Conservation (phyloP, 192 early-diverging fungal genomes). For the Podila verticillata region DNA sequence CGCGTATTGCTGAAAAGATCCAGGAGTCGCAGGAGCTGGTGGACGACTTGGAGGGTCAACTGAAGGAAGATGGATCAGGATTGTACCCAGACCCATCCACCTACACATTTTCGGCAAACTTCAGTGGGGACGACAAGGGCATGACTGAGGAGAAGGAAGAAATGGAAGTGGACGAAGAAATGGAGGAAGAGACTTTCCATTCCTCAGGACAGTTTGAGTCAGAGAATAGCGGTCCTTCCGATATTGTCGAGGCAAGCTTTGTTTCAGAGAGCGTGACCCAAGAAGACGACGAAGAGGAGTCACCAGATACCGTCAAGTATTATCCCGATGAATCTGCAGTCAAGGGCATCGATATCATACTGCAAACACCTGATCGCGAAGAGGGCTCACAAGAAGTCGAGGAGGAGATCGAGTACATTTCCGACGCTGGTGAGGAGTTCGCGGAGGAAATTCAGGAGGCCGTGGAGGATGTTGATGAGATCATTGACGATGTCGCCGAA, state of each 20-base stretch:
- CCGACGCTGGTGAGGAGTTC: not conserved
- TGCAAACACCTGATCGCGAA: not conserved
- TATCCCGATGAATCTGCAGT: slow-evolving; percentile 5
- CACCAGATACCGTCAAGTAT: slow-evolving; percentile 28
- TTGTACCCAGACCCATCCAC: not conserved
- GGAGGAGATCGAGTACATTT: not conserved
- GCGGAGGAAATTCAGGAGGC: not conserved
- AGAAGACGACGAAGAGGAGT: slow-evolving; percentile 21
- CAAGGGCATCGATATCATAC: slow-evolving; percentile 2
- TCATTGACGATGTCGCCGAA: not conserved
- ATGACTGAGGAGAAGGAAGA: not conserved
- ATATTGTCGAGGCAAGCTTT: too few species aligned
- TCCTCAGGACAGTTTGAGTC: not conserved
- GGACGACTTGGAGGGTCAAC: slow-evolving; percentile 12
- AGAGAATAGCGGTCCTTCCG: too few species aligned
- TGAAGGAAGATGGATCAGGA: not conserved
- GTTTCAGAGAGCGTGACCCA: not conserved
- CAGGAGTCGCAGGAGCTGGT: slow-evolving; percentile 20
- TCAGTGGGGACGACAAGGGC: not conserved
- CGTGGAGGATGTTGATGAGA: not conserved
- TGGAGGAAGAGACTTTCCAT: not conserved
- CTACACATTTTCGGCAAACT: not conserved
- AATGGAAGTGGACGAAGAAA: not conserved
- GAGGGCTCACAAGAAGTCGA: not conserved
- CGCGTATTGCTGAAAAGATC: slow-evolving; percentile 22